phyloP scores from a whole-genome alignment of 495 filamentous ascomycete species.

The Neurospora cerealis region DNA sequence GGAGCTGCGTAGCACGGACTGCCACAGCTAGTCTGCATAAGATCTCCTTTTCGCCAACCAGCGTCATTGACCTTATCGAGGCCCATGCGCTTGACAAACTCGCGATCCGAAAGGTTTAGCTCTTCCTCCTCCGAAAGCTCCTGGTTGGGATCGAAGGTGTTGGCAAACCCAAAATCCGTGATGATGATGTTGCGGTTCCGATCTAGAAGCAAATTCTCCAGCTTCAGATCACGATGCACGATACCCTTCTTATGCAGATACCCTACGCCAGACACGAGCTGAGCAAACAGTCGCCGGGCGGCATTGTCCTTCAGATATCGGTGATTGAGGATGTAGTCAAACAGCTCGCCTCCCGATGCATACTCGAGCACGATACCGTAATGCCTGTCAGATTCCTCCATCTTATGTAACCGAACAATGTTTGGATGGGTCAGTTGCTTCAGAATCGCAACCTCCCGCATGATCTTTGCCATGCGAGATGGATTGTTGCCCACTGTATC shows the following conservation, averaged over 20 bases:
- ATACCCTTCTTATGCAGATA: slow-evolving; percentile 99
- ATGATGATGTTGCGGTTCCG: slow-evolving; percentile 98
- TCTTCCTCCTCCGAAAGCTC: slow-evolving; percentile 87
- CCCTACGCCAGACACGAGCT: slow-evolving; percentile 91
- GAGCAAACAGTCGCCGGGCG: slow-evolving; percentile 85
- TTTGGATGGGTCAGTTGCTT: slow-evolving; percentile 80
- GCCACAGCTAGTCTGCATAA: slow-evolving; percentile 75
- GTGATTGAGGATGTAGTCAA: slow-evolving; percentile 96
- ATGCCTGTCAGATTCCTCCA: slow-evolving; percentile 93
- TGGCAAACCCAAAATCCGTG: slow-evolving; percentile 98
- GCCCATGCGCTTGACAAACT: slow-evolving; percentile 69
- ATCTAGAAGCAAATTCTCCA: slow-evolving; percentile 94
- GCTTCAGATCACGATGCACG: slow-evolving; percentile 92
- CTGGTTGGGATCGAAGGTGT: slow-evolving; percentile 86
- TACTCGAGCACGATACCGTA: slow-evolving; percentile 99
- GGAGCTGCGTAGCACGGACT: slow-evolving; percentile 94
- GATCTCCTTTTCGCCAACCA: slow-evolving; percentile 56
- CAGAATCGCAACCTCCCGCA: slow-evolving; percentile 92
- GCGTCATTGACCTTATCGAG: slow-evolving; percentile 53
- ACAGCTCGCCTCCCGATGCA: slow-evolving; percentile 92
- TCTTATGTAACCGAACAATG: slow-evolving; percentile 94
- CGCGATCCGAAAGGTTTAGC: slow-evolving; percentile 70
- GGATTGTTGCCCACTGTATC: slow-evolving; percentile 82
- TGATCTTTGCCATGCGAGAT: slow-evolving; percentile 84
- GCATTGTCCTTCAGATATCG: slow-evolving; percentile 90